Conservation (phyloP, 176 grass and related monocot genomes). For the Oryza meridionalis region DNA sequence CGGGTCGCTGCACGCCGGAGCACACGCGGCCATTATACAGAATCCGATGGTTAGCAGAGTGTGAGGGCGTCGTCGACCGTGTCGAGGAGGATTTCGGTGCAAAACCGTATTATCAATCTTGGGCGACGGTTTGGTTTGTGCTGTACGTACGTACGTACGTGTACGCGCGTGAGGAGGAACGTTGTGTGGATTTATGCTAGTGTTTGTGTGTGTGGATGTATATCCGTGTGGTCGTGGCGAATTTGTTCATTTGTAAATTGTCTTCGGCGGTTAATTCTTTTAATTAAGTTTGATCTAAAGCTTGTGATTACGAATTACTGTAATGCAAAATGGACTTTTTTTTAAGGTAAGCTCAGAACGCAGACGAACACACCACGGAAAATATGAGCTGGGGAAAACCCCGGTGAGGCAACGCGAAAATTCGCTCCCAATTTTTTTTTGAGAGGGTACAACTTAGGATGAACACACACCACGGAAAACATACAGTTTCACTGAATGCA, state of each 20-base stretch:
- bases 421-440: too few relatives aligned
- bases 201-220: not conserved
- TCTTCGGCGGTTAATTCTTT: not conserved
- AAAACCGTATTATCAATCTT: conserved; percentile 20
- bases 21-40: not conserved
- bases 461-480: too few relatives aligned
- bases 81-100: not conserved
- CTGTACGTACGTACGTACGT: not conserved
- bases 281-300: not conserved
- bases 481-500: too few relatives aligned
- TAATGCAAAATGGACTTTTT: too few relatives aligned
- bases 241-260: not conserved
- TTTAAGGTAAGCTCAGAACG: too few relatives aligned
- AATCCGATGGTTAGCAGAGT: conserved; percentile 7
- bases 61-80: not conserved
- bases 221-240: not conserved
- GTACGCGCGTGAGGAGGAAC: not conserved
- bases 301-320: too few relatives aligned
- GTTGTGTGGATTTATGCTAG: not conserved
- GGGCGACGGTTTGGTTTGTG: conserved; percentile 14
- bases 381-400: too few relatives aligned
- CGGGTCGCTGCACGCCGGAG: conserved; percentile 62
- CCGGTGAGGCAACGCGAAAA: too few relatives aligned
- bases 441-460: too few relatives aligned
- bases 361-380: too few relatives aligned